Evolutionary conservation across 192 early-diverging fungal genomes (phyloP).

Genomic region (Mycoemilia scoparia): DNA sequence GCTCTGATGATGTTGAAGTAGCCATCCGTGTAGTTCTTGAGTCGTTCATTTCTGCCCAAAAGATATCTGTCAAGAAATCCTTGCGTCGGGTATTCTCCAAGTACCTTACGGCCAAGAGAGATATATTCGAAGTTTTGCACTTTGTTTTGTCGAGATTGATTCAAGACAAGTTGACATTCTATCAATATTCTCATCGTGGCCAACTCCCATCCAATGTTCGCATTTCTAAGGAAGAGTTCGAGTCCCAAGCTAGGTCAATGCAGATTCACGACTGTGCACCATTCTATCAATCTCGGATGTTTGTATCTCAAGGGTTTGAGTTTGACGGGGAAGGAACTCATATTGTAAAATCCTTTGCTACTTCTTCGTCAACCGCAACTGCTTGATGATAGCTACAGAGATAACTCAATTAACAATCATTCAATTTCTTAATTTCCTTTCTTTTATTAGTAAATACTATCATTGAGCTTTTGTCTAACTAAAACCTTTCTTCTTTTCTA

Average conservation of each 20-base stretch:
- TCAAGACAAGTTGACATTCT: conserved; percentile 55
- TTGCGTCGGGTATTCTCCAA: conserved; percentile 72
- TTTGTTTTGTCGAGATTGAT: conserved; percentile 55
- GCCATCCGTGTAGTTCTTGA: conserved; percentile 78
- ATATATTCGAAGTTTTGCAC: conserved; percentile 65
- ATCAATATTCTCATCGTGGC: conserved; percentile 38
- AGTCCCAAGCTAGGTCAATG: conserved; percentile 33
- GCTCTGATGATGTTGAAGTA: conserved; percentile 79
- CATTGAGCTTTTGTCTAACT: conserved; percentile 1
- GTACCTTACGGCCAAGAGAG: conserved; percentile 58
- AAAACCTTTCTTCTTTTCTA: not conserved
- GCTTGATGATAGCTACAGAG: no score
- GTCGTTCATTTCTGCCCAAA: conserved; percentile 84
- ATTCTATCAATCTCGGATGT: conserved; percentile 34
- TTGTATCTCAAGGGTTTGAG: conserved; percentile 23
- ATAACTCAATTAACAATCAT: not conserved
- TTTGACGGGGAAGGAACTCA: conserved; percentile 9
- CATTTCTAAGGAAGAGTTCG: conserved; percentile 40
- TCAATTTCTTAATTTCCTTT: not conserved
- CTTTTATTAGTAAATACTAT: conserved; percentile 3
- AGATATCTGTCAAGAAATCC: conserved; percentile 70
- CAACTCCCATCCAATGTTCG: conserved; percentile 34
- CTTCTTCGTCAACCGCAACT: not conserved
- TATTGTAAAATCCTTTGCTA: conserved; percentile 16
- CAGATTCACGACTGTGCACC: conserved; percentile 36